These are phyloP conservation scores for Quercus alba DNA, from an alignment of 306 rosid species.

Conservation along the genomic window DNA sequence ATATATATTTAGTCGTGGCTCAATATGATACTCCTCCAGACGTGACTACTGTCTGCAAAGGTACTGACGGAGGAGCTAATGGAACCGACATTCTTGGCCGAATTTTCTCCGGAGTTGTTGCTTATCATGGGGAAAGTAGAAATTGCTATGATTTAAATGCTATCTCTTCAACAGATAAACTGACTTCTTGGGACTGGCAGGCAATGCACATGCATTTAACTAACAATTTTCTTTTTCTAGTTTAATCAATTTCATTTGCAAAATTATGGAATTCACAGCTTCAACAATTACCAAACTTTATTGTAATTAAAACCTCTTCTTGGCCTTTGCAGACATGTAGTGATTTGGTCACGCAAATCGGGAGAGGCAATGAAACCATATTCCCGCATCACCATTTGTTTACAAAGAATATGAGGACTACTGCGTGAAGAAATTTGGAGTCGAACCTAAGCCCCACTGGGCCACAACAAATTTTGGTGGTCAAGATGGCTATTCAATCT, in stretches of 20 bases:
- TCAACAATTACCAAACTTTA: not conserved
- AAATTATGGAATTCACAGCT: not conserved
- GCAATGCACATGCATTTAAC: not conserved
- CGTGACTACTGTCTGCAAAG: constrained; percentile 7
- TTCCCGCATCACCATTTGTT: not conserved
- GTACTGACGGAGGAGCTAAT: not conserved
- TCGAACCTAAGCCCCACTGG: constrained; percentile 46
- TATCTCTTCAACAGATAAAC: not conserved
- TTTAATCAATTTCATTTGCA: not conserved
- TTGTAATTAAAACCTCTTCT: not conserved
- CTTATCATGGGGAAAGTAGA: not conserved
- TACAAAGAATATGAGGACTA: not conserved
- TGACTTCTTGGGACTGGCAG: constrained; percentile 23
- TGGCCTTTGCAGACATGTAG: not conserved
- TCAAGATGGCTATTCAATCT: not conserved
- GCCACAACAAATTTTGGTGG: not conserved
- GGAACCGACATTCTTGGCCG: constrained; percentile 13
- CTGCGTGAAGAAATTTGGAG: constrained; percentile 37
- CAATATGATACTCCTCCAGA: constrained; percentile 17
- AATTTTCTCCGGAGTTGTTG: constrained; percentile 5
- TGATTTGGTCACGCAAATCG: not conserved
- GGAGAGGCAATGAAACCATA: not conserved
- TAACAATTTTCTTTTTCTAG: not conserved
- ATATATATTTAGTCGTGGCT: not conserved
- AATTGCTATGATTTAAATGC: not conserved